Evolutionary conservation across 2,329 filamentous ascomycete species (phyloP).

Genomic region (Exophiala lecanii-corni): DNA sequence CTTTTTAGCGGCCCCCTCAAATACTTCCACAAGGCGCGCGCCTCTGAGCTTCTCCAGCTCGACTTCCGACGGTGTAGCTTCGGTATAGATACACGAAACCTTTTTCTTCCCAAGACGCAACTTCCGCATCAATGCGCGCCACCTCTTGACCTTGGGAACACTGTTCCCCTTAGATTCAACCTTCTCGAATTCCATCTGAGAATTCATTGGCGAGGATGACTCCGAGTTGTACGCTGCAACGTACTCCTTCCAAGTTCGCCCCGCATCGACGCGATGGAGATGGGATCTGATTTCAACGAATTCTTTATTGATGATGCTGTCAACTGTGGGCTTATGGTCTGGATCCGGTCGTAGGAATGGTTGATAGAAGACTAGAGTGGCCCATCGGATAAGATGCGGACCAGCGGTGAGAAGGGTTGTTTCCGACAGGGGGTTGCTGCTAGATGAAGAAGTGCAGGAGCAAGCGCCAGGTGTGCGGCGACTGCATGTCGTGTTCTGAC

Average conservation of each 20-base stretch:
- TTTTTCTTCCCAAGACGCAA: background rate
- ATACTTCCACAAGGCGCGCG: background rate
- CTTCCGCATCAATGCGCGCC: background rate
- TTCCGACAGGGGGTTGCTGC: background rate
- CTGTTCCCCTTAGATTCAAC: background rate
- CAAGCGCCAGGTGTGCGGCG: background rate
- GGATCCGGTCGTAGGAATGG: background rate
- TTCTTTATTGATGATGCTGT: background rate
- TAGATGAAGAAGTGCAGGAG: background rate
- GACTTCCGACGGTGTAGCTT: background rate
- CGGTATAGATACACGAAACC: background rate
- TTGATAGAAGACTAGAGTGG: constrained; percentile 1
- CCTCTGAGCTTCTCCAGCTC: background rate
- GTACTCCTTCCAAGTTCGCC: constrained; percentile 1
- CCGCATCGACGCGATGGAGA: constrained; percentile 1
- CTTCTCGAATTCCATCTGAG: background rate
- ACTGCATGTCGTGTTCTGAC: too few species aligned
- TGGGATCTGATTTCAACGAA: background rate
- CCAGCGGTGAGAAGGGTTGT: background rate
- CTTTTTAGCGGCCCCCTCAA: background rate
- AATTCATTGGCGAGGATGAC: background rate
- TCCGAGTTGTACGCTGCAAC: background rate
- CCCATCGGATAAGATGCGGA: constrained; percentile 3
- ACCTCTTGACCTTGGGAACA: background rate
- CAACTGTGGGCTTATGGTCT: background rate